A percentile compares a stretch with the other conserved stretches of the same genome.
phyloP scores from a whole-genome alignment of 2,329 filamentous ascomycete species.

The Colletotrichum lentis region DNA sequence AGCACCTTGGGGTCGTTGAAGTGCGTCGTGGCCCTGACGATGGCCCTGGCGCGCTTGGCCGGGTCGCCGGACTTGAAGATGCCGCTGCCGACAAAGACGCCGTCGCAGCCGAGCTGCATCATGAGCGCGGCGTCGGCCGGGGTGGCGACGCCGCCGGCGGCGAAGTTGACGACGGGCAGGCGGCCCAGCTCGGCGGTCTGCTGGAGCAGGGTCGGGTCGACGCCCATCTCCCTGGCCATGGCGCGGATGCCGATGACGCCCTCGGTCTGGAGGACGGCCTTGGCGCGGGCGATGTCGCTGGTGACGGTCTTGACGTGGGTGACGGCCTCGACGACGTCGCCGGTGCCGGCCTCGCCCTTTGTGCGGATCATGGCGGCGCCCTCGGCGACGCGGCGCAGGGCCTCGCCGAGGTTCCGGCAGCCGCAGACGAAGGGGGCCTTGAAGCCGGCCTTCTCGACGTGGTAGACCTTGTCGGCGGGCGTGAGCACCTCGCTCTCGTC shows the following conservation, averaged over 20 bases:
- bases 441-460: constrained; percentile 89
- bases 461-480: constrained; percentile 87
- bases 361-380: constrained; percentile 99
- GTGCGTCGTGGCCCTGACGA: constrained; percentile 93
- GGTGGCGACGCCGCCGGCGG: constrained; percentile 98
- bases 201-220: constrained; percentile 79
- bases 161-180: constrained; percentile 96
- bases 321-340: constrained; percentile 96
- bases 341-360: constrained; percentile 97
- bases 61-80: constrained; percentile 98
- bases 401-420: constrained; percentile 93
- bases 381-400: constrained; percentile 87
- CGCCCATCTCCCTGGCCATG: constrained; percentile 82
- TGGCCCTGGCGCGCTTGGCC: constrained; percentile 87
- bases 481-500: constrained; percentile 98
- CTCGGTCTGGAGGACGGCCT: constrained; percentile 71
- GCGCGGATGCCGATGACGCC: constrained; percentile 67
- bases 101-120: constrained; percentile 99
- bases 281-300: constrained; percentile 80
- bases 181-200: constrained; percentile 88
- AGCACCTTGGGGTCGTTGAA: constrained; percentile 85
- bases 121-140: constrained; percentile 93
- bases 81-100: constrained; percentile 94
- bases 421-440: constrained; percentile 93
- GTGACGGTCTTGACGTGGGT: constrained; percentile 94